Evolutionary conservation across 2,329 filamentous ascomycete species (phyloP).

Genomic region (Neurospora crassa): DNA sequence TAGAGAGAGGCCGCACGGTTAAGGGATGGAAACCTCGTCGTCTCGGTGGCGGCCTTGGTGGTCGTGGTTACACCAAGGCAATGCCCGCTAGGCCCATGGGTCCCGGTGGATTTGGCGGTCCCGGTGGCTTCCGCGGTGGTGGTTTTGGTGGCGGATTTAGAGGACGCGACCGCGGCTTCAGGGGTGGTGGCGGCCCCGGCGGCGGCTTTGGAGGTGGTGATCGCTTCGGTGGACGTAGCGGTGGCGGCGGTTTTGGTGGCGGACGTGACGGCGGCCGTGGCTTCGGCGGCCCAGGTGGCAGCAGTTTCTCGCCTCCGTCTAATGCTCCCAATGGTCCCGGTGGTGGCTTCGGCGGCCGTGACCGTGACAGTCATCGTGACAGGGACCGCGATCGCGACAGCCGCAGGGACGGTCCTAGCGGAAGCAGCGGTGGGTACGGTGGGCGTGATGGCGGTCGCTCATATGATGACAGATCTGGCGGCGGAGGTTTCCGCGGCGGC

Average conservation of each 20-base stretch:
- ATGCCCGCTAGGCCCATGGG: constrained; percentile 61
- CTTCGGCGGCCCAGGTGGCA: constrained; percentile 45
- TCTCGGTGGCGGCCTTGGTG: constrained; percentile 84
- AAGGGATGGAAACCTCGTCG: constrained; percentile 88
- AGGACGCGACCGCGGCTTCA: constrained; percentile 33
- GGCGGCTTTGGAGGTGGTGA: constrained; percentile 23
- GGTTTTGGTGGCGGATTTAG: constrained; percentile 45
- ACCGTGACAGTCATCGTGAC: constrained; percentile 36
- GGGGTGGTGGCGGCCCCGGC: constrained; percentile 37
- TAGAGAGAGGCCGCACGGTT: constrained; percentile 90
- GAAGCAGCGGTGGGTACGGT: constrained; percentile 37
- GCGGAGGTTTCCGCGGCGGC: constrained; percentile 36
- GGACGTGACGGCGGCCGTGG: constrained; percentile 18
- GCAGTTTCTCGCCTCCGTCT: constrained; percentile 35
- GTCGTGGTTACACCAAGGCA: constrained; percentile 84
- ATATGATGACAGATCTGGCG: constrained; percentile 36
- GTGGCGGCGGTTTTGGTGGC: constrained; percentile 35
- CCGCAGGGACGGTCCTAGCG: constrained; percentile 33
- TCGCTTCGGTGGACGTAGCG: constrained; percentile 20
- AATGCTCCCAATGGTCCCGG: constrained; percentile 47
- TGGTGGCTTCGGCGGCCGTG: constrained; percentile 52
- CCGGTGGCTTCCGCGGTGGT: constrained; percentile 38
- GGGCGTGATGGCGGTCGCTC: constrained; percentile 26
- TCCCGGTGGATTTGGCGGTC: constrained; percentile 46
- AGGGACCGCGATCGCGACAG: constrained; percentile 35